phyloP scores from a whole-genome alignment of 1,284 basidiomycete species.

The Irpex rosettiformis region DNA sequence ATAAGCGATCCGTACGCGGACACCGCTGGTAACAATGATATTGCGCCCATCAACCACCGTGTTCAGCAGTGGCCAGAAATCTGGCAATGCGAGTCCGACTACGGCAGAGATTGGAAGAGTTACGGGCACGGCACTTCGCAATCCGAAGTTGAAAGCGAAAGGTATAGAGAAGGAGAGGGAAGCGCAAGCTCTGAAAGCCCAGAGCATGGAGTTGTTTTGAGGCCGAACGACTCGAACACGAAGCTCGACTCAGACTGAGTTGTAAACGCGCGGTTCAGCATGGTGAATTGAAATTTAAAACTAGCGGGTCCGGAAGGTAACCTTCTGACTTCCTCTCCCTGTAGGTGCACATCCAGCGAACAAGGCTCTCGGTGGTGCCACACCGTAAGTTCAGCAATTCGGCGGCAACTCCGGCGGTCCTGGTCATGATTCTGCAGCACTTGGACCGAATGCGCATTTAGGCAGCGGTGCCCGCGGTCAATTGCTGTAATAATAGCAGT shows the following conservation, averaged over 20 bases:
- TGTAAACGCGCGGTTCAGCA: conserved; percentile 52
- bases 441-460: background rate
- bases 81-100: conserved; percentile 27
- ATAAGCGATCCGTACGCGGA: conserved; percentile 12
- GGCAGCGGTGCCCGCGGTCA: conserved; percentile 3
- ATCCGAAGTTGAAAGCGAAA: conserved; percentile 44
- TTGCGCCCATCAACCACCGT: conserved; percentile 23
- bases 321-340: background rate
- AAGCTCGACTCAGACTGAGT: conserved; percentile 40
- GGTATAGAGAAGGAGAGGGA: conserved; percentile 54
- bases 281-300: conserved; percentile 27
- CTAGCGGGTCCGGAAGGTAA: background rate
- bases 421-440: conserved; percentile 2
- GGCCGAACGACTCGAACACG: conserved; percentile 50
- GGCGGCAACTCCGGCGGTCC: conserved; percentile 13
- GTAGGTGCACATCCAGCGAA: conserved; percentile 19
- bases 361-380: conserved; percentile 15
- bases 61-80: conserved; percentile 19
- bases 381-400: conserved; percentile 12
- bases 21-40: conserved; percentile 13
- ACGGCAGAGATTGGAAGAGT: conserved; percentile 49
- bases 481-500: conserved; percentile 2
- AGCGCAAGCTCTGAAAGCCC: conserved; percentile 42
- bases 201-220: conserved; percentile 47
- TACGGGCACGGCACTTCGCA: conserved; percentile 44